Conservation (phyloP, 1,284 basidiomycete species). For the Wolfiporia cocos region DNA sequence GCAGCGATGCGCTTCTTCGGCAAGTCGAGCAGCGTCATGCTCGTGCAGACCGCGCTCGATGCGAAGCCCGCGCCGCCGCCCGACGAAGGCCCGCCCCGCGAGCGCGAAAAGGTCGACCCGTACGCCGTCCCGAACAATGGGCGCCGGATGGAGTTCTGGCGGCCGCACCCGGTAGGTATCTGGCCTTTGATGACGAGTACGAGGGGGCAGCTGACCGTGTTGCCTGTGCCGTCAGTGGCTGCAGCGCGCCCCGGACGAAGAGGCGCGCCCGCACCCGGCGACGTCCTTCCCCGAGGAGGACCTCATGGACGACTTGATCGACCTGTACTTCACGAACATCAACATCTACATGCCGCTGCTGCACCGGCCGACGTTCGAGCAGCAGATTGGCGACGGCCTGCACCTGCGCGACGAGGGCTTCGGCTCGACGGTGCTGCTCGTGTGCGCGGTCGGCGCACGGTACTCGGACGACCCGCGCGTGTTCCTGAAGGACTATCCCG, state of each 20-base stretch:
- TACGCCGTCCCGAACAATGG: conserved; percentile 9
- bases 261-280: conserved; percentile 18
- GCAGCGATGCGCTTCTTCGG: conserved; percentile 40
- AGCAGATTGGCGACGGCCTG: conserved; percentile 47
- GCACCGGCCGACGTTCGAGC: conserved; percentile 72
- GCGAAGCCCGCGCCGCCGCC: conserved; percentile 45
- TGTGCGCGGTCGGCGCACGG: conserved; percentile 72
- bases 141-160: conserved; percentile 22
- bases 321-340: conserved; percentile 60
- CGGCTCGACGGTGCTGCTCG: conserved; percentile 63
- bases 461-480: conserved; percentile 66
- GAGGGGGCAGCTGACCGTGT: not conserved
- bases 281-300: conserved; percentile 57
- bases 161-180: conserved; percentile 22
- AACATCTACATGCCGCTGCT: conserved; percentile 69
- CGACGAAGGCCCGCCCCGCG: conserved; percentile 18
- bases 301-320: conserved; percentile 54
- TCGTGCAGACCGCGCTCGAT: conserved; percentile 43
- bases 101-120: conserved; percentile 11
- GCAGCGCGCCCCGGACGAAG: conserved; percentile 23
- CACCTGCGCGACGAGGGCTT: conserved; percentile 59
- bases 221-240: conserved; percentile 22
- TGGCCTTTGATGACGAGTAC: not conserved
- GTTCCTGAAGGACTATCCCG: conserved; percentile 37
- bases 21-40: conserved; percentile 45